These are phyloP conservation scores for Phytopythium kandeliae DNA, from an alignment of 352 stramenopile genomes.

Conservation along the genomic window DNA sequence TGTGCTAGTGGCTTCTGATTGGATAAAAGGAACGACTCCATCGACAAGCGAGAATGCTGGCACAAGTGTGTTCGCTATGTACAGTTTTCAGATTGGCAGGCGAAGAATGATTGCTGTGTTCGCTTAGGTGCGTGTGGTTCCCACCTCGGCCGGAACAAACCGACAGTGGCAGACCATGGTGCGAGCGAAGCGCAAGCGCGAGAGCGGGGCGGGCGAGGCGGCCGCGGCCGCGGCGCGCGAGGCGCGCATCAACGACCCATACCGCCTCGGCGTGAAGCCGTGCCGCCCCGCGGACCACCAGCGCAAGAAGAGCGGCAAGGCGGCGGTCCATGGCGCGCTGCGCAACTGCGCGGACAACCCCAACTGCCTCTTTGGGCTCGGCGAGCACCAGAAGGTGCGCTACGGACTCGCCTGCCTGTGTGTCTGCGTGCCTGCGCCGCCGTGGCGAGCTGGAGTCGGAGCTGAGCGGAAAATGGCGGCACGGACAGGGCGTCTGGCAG, in stretches of 20 bases:
- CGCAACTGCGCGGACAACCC: slow-evolving; percentile 80
- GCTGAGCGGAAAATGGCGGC: too few relatives aligned
- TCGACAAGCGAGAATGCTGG: too few relatives aligned
- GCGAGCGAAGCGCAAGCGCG: slow-evolving; percentile 52
- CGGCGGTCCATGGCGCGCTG: slow-evolving; percentile 8
- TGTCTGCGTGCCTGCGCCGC: too few relatives aligned
- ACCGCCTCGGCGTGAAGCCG: slow-evolving; percentile 29
- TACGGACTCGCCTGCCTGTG: too few relatives aligned
- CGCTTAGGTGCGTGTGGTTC: too few relatives aligned
- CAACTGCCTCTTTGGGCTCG: slow-evolving; percentile 83
- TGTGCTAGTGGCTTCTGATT: background rate
- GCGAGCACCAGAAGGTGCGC: slow-evolving; percentile 56
- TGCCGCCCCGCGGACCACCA: slow-evolving; percentile 61
- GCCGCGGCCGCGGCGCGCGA: slow-evolving; percentile 14
- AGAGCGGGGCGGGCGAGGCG: slow-evolving; percentile 9
- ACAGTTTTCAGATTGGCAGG: too few relatives aligned
- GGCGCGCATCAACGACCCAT: slow-evolving; percentile 50
- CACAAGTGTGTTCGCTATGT: too few relatives aligned
- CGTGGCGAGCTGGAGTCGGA: too few relatives aligned
- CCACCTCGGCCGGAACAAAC: too few relatives aligned
- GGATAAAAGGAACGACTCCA: slow-evolving; percentile 1
- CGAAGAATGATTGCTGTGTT: too few relatives aligned
- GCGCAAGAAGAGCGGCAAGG: slow-evolving; percentile 32
- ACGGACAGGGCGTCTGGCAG: slow-evolving; percentile 63
- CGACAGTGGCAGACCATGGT: slow-evolving; percentile 9